These are phyloP conservation scores for Claviceps africana DNA, from an alignment of 2,329 filamentous ascomycete species.

Conservation along the genomic window DNA sequence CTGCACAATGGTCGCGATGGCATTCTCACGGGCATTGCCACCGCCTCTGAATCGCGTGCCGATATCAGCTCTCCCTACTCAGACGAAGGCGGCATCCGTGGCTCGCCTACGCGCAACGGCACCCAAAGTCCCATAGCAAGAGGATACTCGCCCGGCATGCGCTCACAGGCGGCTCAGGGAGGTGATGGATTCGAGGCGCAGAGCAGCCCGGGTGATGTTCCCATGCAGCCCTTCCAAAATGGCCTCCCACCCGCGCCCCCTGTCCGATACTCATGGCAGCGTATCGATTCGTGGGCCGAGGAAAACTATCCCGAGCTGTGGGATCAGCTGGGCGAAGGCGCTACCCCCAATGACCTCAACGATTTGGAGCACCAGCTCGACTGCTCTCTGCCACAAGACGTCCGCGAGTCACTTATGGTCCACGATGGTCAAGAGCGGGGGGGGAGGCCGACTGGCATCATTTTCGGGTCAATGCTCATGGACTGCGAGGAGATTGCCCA, in stretches of 20 bases:
- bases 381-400: constrained; percentile 81
- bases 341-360: constrained; percentile 88
- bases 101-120: constrained; percentile 38
- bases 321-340: constrained; percentile 85
- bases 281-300: constrained; percentile 88
- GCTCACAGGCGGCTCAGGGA: constrained; percentile 59
- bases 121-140: constrained; percentile 36
- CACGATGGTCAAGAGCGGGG: constrained; percentile 97
- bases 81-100: constrained; percentile 50
- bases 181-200: constrained; percentile 56
- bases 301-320: constrained; percentile 89
- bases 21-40: constrained; percentile 75
- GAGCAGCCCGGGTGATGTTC: constrained; percentile 68
- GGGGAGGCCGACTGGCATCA: constrained; percentile 76
- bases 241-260: constrained; percentile 83
- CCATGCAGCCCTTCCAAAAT: constrained; percentile 90
- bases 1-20: constrained; percentile 69
- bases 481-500: constrained; percentile 97
- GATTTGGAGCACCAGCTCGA: constrained; percentile 93
- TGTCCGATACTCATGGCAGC: constrained; percentile 77
- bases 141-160: constrained; percentile 81
- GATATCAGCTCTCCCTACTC: constrained; percentile 70
- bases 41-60: constrained; percentile 74
- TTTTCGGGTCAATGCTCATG: constrained; percentile 88
- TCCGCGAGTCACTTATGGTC: constrained; percentile 77